Evolutionary conservation across 805 yeast species (phyloP), one percentile per base, ranked within the genome.

Genomic region (Metschnikowia hibisci): DNA sequence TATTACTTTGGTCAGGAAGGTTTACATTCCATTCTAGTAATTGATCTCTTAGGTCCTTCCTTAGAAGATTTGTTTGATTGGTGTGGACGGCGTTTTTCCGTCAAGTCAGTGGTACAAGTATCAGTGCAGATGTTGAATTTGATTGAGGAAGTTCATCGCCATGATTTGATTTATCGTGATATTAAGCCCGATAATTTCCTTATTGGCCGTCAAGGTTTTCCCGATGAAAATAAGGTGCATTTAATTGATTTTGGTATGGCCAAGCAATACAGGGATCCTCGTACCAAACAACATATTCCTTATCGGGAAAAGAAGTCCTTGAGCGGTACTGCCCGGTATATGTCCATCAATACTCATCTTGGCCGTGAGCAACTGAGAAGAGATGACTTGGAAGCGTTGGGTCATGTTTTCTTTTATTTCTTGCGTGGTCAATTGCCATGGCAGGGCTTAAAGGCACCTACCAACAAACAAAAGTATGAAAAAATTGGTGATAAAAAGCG

Each of bases 391-490:
- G 99, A 93, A 69, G 83, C 93, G 48, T 77, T 91, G 59, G 98
- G 96, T 39, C 91, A 91, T 62, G 97, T 91, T 42, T 75, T 93
- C 56, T 87, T 91, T 55, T 91, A 91, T 68, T 93, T 91, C 63
- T 85, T 96, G 66, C 81, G 96, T 45, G 98, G 99, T 34, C 85
- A 95, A 13, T 78, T 91, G 57, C 99, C 99, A 42, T 91, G 99
- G 99, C 99, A 91, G 69, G 99, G 99, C 4, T 77, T 91, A 58
- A 89, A 89, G 67, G 99, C 98, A 31, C 93, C 91, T 20, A 88
- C 96, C 12, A 91, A 91, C 71, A 87, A 95, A 70, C 97, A 91
- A 66, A 91, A 93, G 68, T 91, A 91, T 67, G 97, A 91, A 69
- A 79, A 96, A 49, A 93, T 91, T 56, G 82, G 91, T 82, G 97